Conservation (phyloP, 2,329 filamentous ascomycete species). For the Curvularia hawaiiensis region DNA sequence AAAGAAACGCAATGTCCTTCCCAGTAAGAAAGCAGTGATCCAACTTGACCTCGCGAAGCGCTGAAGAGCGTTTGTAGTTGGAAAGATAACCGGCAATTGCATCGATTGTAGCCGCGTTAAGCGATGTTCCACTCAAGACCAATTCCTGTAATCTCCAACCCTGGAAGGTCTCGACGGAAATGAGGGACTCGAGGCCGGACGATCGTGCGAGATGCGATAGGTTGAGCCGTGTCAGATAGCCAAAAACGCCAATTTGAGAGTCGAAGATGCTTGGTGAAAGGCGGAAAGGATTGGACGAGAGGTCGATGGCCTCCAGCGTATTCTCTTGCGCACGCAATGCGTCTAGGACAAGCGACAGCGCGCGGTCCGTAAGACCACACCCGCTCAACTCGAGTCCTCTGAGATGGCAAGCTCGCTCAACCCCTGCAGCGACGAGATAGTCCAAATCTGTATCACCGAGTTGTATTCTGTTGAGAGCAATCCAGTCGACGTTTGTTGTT, state of each 20-base stretch:
- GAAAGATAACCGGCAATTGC: constrained; percentile 67
- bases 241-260: constrained; percentile 69
- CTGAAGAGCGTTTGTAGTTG: constrained; percentile 62
- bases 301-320: constrained; percentile 69
- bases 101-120: constrained; percentile 68
- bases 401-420: constrained; percentile 67
- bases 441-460: constrained; percentile 75
- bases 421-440: constrained; percentile 69
- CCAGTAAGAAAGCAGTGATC: constrained; percentile 71
- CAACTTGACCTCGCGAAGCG: constrained; percentile 65
- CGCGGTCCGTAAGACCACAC: constrained; percentile 64
- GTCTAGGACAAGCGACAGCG: constrained; percentile 66
- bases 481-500: constrained; percentile 73
- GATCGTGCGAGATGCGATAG: constrained; percentile 68
- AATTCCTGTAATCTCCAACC: constrained; percentile 71
- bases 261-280: constrained; percentile 69
- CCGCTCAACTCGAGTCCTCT: constrained; percentile 70
- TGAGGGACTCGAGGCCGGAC: constrained; percentile 66
- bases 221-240: constrained; percentile 68
- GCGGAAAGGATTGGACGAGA: constrained; percentile 70
- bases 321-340: constrained; percentile 68
- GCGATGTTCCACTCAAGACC: constrained; percentile 65
- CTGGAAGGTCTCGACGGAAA: constrained; percentile 68
- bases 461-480: constrained; percentile 69
- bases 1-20: constrained; percentile 66